Percentiles rank a stretch among this genome's conserved stretches.
Evolutionary conservation across 306 rosid genomes (phyloP).

Genomic region (Quercus cerris): DNA sequence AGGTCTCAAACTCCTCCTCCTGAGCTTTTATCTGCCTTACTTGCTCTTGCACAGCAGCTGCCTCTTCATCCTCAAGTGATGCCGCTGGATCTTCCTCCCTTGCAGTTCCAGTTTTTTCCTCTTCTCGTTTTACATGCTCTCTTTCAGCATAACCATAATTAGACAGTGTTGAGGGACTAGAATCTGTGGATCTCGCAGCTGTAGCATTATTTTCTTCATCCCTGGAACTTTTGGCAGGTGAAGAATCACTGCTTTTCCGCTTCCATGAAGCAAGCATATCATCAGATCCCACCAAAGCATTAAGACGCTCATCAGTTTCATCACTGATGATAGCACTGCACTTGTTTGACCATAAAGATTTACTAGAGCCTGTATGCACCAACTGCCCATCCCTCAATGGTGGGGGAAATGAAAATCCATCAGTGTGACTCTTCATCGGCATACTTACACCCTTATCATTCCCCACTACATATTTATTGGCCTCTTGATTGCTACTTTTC

Average conservation of each 20-base stretch:
- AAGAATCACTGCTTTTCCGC: conserved; percentile 74
- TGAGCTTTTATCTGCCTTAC: conserved; percentile 93
- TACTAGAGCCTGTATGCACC: conserved; percentile 58
- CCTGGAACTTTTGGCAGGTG: conserved; percentile 67
- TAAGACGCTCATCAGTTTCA: conserved; percentile 53
- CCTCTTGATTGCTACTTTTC: conserved; percentile 52
- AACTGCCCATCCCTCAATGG: conserved; percentile 62
- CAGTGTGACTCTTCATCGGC: conserved; percentile 47
- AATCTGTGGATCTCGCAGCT: conserved; percentile 54
- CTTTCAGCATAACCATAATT: conserved; percentile 78
- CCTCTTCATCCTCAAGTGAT: conserved; percentile 91
- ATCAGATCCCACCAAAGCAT: conserved; percentile 52
- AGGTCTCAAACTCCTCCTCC: conserved; percentile 96
- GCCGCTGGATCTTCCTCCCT: conserved; percentile 79
- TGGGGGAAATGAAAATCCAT: conserved; percentile 80
- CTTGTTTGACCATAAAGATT: conserved; percentile 58
- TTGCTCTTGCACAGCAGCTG: conserved; percentile 99
- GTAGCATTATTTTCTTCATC: conserved; percentile 70
- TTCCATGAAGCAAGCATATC: conserved; percentile 67
- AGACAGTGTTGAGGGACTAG: conserved; percentile 77
- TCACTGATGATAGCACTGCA: conserved; percentile 38
- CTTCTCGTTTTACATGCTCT: conserved; percentile 64
- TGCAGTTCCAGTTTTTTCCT: conserved; percentile 50
- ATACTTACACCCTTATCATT: conserved; percentile 35
- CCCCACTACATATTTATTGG: conserved; percentile 61